Percentiles rank a stretch among this genome's conserved stretches.
phyloP scores from a whole-genome alignment of 2,329 filamentous ascomycete genomes.

The Colletotrichum sansevieriae region DNA sequence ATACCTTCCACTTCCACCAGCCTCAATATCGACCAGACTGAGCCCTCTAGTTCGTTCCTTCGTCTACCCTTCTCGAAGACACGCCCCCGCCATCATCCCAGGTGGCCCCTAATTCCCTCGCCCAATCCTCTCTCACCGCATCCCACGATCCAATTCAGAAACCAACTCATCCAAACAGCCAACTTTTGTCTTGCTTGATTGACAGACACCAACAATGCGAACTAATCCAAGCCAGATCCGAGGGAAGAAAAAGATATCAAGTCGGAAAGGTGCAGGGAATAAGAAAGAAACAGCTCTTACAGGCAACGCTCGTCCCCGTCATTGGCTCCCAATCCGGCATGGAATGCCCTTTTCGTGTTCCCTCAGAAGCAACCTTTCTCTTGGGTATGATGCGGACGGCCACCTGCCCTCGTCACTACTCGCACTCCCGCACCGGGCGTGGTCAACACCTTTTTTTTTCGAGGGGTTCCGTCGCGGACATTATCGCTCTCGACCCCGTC shows the following conservation, averaged over 20 bases:
- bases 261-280: too few species aligned
- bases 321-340: constrained; percentile 8
- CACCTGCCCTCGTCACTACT: constrained; percentile 34
- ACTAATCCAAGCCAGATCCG: not conserved
- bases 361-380: constrained; percentile 23
- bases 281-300: constrained; percentile 16
- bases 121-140: constrained; percentile 27
- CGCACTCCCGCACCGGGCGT: not conserved
- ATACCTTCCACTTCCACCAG: constrained; percentile 8
- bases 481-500: constrained; percentile 37
- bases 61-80: constrained; percentile 11
- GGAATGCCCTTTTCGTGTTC: constrained; percentile 15
- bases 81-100: constrained; percentile 26
- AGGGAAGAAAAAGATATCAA: not conserved
- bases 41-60: not conserved
- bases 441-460: constrained; percentile 19
- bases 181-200: not conserved
- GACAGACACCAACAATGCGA: not conserved
- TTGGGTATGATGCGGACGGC: constrained; percentile 27
- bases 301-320: constrained; percentile 16
- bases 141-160: constrained; percentile 25
- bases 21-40: not conserved
- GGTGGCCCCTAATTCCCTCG: constrained; percentile 23
- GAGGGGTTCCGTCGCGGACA: constrained; percentile 37
- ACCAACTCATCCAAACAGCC: constrained; percentile 34